Evolutionary conservation across 768 basidiomycete species (phyloP).

Genomic region (Rhizopogon vinicolor): DNA sequence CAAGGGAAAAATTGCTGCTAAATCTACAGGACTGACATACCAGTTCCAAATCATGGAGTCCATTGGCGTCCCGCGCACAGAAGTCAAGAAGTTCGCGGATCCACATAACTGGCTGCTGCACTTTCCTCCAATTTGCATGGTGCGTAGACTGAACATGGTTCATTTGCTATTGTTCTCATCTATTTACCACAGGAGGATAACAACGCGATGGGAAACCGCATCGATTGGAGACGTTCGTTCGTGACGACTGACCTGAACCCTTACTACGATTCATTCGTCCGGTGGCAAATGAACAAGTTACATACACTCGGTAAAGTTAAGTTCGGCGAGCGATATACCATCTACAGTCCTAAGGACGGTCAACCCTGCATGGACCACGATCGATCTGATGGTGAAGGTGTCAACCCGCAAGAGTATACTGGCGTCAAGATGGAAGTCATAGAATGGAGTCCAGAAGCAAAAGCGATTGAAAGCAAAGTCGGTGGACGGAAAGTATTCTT

Average conservation of each 20-base stretch:
- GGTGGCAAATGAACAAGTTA: constrained; percentile 97
- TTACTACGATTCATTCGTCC: constrained; percentile 94
- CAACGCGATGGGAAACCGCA: constrained; percentile 84
- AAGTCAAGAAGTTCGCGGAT: constrained; percentile 97
- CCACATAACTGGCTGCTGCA: constrained; percentile 89
- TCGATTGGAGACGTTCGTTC: constrained; percentile 96
- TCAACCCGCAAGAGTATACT: constrained; percentile 95
- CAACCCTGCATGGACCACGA: constrained; percentile 99
- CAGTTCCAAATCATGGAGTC: constrained; percentile 99
- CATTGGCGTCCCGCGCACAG: constrained; percentile 79
- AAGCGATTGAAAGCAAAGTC: constrained; percentile 59
- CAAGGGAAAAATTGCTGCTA: constrained; percentile 92
- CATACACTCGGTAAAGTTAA: constrained; percentile 88
- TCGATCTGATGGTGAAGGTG: constrained; percentile 88
- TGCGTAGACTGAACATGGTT: constrained; percentile 29
- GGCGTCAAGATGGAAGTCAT: constrained; percentile 91
- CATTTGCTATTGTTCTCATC: neutral
- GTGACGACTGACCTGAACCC: constrained; percentile 94
- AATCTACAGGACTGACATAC: constrained; percentile 90
- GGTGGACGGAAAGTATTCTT: constrained; percentile 81
- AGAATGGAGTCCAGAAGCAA: constrained; percentile 73
- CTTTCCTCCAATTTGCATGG: constrained; percentile 94
- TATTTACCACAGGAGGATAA: constrained; percentile 52
- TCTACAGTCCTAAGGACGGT: constrained; percentile 97
- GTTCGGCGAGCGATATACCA: constrained; percentile 97